phyloP scores from a whole-genome alignment of 345 rosid genomes.

The Crucihimalaya himalaica region DNA sequence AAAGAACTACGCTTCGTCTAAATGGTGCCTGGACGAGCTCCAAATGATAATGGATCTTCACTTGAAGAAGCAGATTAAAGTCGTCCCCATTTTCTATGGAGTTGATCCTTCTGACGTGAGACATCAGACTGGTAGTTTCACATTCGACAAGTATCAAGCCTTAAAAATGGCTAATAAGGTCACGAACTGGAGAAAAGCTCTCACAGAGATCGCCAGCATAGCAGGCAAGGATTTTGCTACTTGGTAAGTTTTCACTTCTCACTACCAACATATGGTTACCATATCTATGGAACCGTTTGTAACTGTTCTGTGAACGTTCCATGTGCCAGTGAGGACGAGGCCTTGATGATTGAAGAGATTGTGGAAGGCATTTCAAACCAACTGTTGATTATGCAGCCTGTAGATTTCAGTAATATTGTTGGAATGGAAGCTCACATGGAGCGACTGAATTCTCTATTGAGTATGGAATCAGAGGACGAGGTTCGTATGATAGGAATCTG shows the following conservation, averaged over 20 bases:
- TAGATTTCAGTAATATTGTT: not conserved
- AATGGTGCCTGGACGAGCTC: conserved; percentile 13
- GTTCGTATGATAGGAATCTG: conserved; percentile 21
- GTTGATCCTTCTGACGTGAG: conserved; percentile 22
- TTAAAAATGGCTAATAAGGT: not conserved
- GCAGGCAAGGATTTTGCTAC: conserved; percentile 3
- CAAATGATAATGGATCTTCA: not conserved
- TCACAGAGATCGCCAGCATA: not conserved
- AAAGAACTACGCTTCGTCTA: conserved; percentile 5
- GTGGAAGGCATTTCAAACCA: not conserved
- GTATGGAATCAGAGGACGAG: not conserved
- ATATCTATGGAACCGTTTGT: not conserved
- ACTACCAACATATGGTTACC: not conserved
- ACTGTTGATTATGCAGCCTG: not conserved
- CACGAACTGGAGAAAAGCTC: conserved; percentile 12
- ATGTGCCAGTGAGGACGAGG: conserved; percentile 12
- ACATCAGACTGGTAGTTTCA: conserved; percentile 20
- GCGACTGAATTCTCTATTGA: not conserved
- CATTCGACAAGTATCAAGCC: not conserved
- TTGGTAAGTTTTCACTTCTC: not conserved
- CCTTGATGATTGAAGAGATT: conserved; percentile 10
- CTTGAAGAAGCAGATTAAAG: not conserved
- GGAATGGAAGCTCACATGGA: conserved; percentile 9
- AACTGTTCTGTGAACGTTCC: not conserved
- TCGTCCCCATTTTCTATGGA: conserved; percentile 26